phyloP scores from a whole-genome alignment of 2,329 filamentous ascomycete genomes.

The Beauveria varroae region DNA sequence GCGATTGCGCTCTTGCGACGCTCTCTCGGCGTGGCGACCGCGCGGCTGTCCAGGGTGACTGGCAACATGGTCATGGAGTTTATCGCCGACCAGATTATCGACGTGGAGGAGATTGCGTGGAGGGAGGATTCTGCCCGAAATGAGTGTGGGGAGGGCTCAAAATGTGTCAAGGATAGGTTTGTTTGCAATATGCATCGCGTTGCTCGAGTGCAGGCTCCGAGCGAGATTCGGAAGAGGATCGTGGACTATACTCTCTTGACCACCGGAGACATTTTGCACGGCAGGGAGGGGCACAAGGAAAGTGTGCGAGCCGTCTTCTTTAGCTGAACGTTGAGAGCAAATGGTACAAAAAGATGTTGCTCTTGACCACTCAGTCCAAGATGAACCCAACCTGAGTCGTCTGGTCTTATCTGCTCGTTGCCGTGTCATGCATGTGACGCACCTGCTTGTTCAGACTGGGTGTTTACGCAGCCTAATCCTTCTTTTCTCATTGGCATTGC shows the following conservation, averaged over 20 bases:
- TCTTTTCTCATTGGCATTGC: not conserved
- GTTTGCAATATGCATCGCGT: not conserved
- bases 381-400: too few relatives aligned
- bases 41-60: not conserved
- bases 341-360: too few relatives aligned
- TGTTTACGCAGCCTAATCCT: too few relatives aligned
- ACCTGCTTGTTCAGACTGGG: too few relatives aligned
- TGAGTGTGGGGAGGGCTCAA: not conserved
- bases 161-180: not conserved
- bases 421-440: too few relatives aligned
- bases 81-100: not conserved
- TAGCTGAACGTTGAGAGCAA: too few relatives aligned
- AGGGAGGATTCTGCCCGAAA: not conserved
- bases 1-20: not conserved
- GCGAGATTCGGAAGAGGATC: not conserved
- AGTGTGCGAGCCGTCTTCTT: not conserved
- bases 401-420: too few relatives aligned
- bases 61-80: not conserved
- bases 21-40: not conserved
- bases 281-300: not conserved
- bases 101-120: not conserved
- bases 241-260: not conserved
- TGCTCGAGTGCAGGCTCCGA: not conserved
- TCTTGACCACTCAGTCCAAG: too few relatives aligned
- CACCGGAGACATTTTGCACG: not conserved